Percentiles rank a stretch among this genome's conserved stretches.
Evolutionary conservation across 768 basidiomycete genomes (phyloP).

Genomic region (Panaeolus papilionaceus): DNA sequence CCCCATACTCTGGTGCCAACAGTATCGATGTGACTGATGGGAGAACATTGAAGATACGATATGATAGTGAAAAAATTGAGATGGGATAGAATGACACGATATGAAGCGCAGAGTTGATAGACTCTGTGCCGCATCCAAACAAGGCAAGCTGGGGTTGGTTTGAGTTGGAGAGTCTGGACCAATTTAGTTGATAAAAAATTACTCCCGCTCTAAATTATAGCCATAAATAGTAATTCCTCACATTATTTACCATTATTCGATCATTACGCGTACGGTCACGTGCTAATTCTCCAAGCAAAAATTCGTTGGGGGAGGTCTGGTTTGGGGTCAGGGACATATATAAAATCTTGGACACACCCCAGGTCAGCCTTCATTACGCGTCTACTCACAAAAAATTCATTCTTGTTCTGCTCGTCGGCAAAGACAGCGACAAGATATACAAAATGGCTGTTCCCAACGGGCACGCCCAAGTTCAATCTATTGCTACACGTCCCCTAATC

Average conservation of each 20-base stretch:
- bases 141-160: constrained; percentile 7
- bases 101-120: constrained; percentile 8
- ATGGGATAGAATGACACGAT: background rate
- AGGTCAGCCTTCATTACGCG: constrained; percentile 28
- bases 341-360: constrained; percentile 35
- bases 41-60: background rate
- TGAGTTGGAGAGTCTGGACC: constrained; percentile 9
- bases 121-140: constrained; percentile 8
- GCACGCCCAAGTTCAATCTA: constrained; percentile 41
- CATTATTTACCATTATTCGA: constrained; percentile 5
- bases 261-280: constrained; percentile 38
- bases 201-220: constrained; percentile 11
- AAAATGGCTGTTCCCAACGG: constrained; percentile 50
- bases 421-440: constrained; percentile 30
- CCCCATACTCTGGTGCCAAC: background rate
- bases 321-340: constrained; percentile 53
- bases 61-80: background rate
- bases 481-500: constrained; percentile 56
- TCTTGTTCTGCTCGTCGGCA: constrained; percentile 29
- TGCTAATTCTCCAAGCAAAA: constrained; percentile 38
- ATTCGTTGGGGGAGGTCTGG: constrained; percentile 48
- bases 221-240: constrained; percentile 11
- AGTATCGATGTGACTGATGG: constrained; percentile 12
- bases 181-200: background rate
- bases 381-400: constrained; percentile 33